These are phyloP conservation scores for Fusarium torreyae DNA, from an alignment of 2,329 filamentous ascomycete species.

Conservation along the genomic window DNA sequence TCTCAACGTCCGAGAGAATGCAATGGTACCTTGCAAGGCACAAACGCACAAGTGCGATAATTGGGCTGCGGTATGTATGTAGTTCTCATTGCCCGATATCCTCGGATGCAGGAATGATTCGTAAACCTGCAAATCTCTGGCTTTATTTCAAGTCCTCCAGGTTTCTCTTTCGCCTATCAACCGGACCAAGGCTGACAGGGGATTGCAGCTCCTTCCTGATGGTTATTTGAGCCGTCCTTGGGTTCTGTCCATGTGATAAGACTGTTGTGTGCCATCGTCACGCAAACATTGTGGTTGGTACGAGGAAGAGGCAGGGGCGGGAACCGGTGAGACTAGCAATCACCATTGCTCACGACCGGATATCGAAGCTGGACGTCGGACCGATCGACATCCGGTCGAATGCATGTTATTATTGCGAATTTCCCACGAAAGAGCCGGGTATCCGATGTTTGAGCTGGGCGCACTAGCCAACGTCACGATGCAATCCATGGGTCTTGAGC, in stretches of 20 bases:
- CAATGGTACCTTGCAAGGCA: slow-evolving; percentile 27
- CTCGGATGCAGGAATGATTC: slow-evolving; percentile 23
- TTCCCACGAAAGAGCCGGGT: slow-evolving; percentile 14
- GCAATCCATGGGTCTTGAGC: slow-evolving; percentile 17
- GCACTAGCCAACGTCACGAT: slow-evolving; percentile 35
- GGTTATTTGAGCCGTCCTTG: slow-evolving; percentile 9
- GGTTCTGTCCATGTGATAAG: slow-evolving; percentile 45
- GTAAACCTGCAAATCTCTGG: slow-evolving; percentile 28
- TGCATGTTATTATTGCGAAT: slow-evolving; percentile 28
- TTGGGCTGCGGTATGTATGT: slow-evolving; percentile 29
- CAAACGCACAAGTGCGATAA: slow-evolving; percentile 24
- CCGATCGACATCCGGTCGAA: slow-evolving; percentile 40
- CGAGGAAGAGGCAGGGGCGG: slow-evolving; percentile 42
- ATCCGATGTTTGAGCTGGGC: slow-evolving; percentile 18
- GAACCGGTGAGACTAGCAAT: slow-evolving; percentile 48
- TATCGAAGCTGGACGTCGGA: slow-evolving; percentile 33
- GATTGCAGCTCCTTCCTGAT: slow-evolving; percentile 17
- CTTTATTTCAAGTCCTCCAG: slow-evolving; percentile 8
- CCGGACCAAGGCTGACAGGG: slow-evolving; percentile 41
- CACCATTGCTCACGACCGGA: slow-evolving; percentile 39
- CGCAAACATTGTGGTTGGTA: slow-evolving; percentile 49
- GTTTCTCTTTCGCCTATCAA: slow-evolving; percentile 22
- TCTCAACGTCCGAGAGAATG: slow-evolving; percentile 27
- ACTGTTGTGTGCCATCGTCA: slow-evolving; percentile 48
- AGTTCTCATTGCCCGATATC: slow-evolving; percentile 22